Evolutionary conservation across 441 rosid genomes (phyloP).

Genomic region (Bocquillonia castaneifolia): DNA sequence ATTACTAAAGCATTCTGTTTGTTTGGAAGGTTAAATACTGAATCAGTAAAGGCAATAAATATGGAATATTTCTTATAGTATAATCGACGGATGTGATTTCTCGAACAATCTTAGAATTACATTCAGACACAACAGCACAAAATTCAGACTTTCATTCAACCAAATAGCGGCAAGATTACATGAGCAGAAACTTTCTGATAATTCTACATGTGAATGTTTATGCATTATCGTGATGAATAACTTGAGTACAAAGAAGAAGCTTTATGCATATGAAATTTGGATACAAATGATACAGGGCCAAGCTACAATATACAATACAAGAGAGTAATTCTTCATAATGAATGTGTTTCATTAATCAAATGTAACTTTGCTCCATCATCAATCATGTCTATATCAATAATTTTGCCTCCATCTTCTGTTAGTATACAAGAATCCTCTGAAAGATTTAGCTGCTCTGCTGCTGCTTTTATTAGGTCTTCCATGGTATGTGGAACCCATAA

Average conservation of each 20-base stretch:
- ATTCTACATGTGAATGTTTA: background rate
- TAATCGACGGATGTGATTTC: too few relatives aligned
- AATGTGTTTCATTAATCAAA: slow-evolving; percentile 39
- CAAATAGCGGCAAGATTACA: background rate
- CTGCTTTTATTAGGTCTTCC: slow-evolving; percentile 47
- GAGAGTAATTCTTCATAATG: background rate
- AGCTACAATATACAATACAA: slow-evolving; percentile 10
- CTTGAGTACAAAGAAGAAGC: slow-evolving; percentile 4
- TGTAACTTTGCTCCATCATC: slow-evolving; percentile 63
- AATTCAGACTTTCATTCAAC: background rate
- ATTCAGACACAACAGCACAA: too few relatives aligned
- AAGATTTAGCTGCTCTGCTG: slow-evolving; percentile 46
- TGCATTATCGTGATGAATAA: background rate
- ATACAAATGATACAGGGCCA: background rate
- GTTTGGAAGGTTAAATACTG: too few relatives aligned
- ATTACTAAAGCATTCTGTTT: too few relatives aligned
- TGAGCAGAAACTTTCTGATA: background rate
- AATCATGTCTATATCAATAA: slow-evolving; percentile 62
- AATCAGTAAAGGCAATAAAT: too few relatives aligned
- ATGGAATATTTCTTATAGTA: too few relatives aligned
- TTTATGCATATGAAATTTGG: background rate
- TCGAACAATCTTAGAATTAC: too few relatives aligned
- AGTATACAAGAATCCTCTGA: slow-evolving; percentile 40
- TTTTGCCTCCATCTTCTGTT: slow-evolving; percentile 68
- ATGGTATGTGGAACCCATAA: slow-evolving; percentile 59